Evolutionary conservation across 2,329 filamentous ascomycete species (phyloP).

Genomic region (Fusarium vanettenii): DNA sequence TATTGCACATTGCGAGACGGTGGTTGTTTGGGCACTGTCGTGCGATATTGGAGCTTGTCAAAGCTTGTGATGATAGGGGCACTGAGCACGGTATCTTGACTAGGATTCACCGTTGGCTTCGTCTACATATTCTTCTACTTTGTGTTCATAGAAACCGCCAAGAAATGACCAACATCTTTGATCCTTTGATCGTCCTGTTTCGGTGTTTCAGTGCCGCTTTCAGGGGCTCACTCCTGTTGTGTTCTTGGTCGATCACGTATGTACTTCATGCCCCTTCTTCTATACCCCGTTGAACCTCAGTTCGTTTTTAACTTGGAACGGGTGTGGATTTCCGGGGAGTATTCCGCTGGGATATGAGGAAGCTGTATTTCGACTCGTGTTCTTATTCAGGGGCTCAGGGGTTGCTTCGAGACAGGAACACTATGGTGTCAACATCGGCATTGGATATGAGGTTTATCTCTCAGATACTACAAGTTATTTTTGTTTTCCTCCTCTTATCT

Average conservation of each 20-base stretch:
- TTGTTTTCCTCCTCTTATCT: neutral
- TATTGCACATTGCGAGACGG: neutral
- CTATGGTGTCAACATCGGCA: neutral
- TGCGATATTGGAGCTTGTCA: neutral
- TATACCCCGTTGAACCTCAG: constrained; percentile 41
- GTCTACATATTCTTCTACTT: no score
- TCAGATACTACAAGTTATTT: neutral
- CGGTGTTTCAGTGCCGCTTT: neutral
- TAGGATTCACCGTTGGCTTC: neutral
- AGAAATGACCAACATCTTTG: neutral
- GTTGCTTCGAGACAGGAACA: neutral
- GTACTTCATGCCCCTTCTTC: constrained; percentile 10
- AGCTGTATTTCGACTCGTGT: constrained; percentile 57
- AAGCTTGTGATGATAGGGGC: neutral
- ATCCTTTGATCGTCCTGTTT: neutral
- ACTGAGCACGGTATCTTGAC: neutral
- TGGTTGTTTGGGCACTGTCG: neutral
- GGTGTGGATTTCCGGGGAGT: constrained; percentile 55
- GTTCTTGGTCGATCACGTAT: constrained; percentile 53
- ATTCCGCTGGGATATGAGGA: constrained; percentile 54
- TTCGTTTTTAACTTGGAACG: constrained; percentile 48
- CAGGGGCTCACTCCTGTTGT: constrained; percentile 53
- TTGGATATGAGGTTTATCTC: neutral
- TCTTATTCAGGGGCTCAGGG: constrained; percentile 48
- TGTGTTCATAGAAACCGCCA: neutral